Base-by-base conservation (phyloP, 2,329 filamentous ascomycete species). In the Thielaviopsis euricoi region DNA sequence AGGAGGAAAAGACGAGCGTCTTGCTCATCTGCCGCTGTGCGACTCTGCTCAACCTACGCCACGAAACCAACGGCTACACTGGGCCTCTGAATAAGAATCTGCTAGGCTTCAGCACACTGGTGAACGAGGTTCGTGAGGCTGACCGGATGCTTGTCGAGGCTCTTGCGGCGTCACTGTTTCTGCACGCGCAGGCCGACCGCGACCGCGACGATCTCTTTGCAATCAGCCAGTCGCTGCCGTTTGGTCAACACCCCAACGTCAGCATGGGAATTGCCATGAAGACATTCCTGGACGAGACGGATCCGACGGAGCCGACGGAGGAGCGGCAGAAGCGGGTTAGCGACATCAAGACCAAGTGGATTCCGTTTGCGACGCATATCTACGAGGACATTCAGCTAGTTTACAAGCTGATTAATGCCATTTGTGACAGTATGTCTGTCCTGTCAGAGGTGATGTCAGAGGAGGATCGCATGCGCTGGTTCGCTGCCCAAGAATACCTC, bases 51-150 rank as follows among this genome's bases (percentile, higher is more conserved):
- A 88, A 86, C 66, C 76, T 97, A 61, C 81, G 83, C 33, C 93
- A 98, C 68, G 80, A 87, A 64, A 77, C 80, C 3, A 90, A 91
- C 64, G 93, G 93, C 29, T 98, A 96, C 70, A 96, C 91, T 1
- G 93, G 93, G 0, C 91, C 93, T 1, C 77, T 98, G 1, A 95
- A 89, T 74, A 85, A 93, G 69, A 89, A 91, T 63, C 76, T 96
- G 56, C 77, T 98, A 49, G 84, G 83, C 25, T 98, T 90, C 74
- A 86, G 89, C 61, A 90, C 89, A 1, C 76, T 97, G 59, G 83
- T 89, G 48, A 85, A 85, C 1, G 82, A 87, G 48, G 83, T 96
- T 23, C 85, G 90, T 46, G 81, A 85, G 62, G 82, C 83, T 37
- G 77, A 95, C 62, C 82, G 93, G 53, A 89, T 95, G 67, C 72